Evolutionary conservation across 2,329 filamentous ascomycete genomes (phyloP).

Genomic region (Aureobasidium zeae): DNA sequence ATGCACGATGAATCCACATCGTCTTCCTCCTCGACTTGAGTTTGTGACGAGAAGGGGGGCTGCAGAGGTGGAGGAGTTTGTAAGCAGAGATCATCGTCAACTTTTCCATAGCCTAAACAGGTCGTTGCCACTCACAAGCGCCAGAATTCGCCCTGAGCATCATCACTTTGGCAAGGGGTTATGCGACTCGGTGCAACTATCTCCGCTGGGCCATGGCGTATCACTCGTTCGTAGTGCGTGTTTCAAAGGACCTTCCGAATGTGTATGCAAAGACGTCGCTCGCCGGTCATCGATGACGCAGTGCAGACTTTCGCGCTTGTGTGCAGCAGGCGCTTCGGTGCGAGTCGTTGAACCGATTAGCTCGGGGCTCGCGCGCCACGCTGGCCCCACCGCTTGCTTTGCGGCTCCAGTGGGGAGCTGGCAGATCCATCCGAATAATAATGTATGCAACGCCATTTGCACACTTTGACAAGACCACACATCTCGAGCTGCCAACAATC

Average conservation of each 20-base stretch:
- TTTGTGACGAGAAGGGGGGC: background rate
- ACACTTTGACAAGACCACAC: background rate
- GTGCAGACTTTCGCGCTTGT: constrained; percentile 8
- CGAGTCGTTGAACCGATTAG: constrained; percentile 12
- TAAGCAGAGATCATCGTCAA: background rate
- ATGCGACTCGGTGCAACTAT: background rate
- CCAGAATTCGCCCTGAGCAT: constrained; percentile 13
- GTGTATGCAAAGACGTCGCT: constrained; percentile 7
- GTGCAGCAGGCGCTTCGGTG: constrained; percentile 1
- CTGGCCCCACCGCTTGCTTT: constrained; percentile 8
- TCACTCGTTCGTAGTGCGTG: constrained; percentile 9
- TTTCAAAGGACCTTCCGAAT: constrained; percentile 15
- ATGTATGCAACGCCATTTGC: background rate
- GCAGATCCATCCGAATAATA: constrained; percentile 6
- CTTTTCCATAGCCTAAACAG: constrained; percentile 12
- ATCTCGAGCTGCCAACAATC: background rate
- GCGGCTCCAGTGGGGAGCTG: constrained; percentile 9
- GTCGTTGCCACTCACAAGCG: constrained; percentile 11
- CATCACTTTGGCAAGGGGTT: constrained; percentile 10
- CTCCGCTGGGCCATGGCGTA: constrained; percentile 8
- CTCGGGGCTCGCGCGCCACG: constrained; percentile 12
- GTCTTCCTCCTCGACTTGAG: background rate
- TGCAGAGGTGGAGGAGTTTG: background rate
- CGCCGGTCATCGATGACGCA: constrained; percentile 14
- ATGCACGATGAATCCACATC: constrained; percentile 1